phyloP scores from a whole-genome alignment of 345 rosid genomes.

The Euphorbia tirucalli region DNA sequence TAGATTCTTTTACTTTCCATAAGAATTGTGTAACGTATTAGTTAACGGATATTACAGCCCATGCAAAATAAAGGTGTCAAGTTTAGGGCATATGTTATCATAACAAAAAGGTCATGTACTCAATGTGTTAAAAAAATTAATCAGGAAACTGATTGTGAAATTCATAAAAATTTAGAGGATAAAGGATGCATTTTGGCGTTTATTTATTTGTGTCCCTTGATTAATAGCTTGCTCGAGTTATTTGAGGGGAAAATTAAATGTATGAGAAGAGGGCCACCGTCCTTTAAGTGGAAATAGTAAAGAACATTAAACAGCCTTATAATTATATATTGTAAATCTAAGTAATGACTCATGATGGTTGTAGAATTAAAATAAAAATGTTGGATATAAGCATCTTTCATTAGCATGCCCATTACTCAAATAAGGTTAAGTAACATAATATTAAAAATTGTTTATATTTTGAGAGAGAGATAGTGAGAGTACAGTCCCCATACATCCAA shows the following conservation, averaged over 20 bases:
- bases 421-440: not conserved
- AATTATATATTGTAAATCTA: conserved; percentile 10
- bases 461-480: not conserved
- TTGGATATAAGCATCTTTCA: too few relatives aligned
- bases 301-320: conserved; percentile 16
- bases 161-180: too few relatives aligned
- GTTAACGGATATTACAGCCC: too few relatives aligned
- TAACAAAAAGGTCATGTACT: too few relatives aligned
- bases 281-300: conserved; percentile 9
- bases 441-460: not conserved
- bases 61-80: too few relatives aligned
- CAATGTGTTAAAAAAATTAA: too few relatives aligned
- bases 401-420: conserved; percentile 4
- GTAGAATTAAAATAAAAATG: not conserved
- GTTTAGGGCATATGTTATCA: too few relatives aligned
- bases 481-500: too few relatives aligned
- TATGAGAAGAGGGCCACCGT: conserved; percentile 13
- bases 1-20: too few relatives aligned
- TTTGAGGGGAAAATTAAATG: not conserved
- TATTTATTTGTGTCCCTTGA: not conserved
- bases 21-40: too few relatives aligned
- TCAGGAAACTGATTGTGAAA: too few relatives aligned
- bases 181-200: too few relatives aligned
- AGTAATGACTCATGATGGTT: conserved; percentile 7
- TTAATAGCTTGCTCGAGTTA: not conserved